Evolutionary conservation across 805 yeast genomes (phyloP).

Genomic region (Saccharomycopsis microspora): DNA sequence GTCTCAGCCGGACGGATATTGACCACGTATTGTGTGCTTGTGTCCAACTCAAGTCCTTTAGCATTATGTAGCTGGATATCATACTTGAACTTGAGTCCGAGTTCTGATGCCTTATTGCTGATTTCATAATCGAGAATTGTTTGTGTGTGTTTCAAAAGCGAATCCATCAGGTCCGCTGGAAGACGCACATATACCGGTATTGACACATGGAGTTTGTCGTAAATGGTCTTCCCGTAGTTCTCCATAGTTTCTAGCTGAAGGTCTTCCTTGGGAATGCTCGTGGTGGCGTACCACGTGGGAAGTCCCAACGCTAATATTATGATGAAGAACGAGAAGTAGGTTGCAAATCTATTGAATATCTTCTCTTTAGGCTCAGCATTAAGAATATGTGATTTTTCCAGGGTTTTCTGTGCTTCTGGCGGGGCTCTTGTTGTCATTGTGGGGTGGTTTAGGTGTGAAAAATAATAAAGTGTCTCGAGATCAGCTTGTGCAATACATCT

Average conservation of each 20-base stretch:
- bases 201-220: slow-evolving; percentile 20
- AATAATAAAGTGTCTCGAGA: too few relatives aligned
- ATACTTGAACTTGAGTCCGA: slow-evolving; percentile 21
- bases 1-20: slow-evolving; percentile 22
- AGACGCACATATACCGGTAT: slow-evolving; percentile 35
- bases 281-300: slow-evolving; percentile 51
- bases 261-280: slow-evolving; percentile 50
- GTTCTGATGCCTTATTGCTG: slow-evolving; percentile 16
- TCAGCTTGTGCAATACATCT: too few relatives aligned
- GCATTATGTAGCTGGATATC: slow-evolving; percentile 18
- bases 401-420: too few relatives aligned
- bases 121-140: slow-evolving; percentile 17
- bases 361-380: slow-evolving; percentile 10
- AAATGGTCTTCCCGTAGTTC: slow-evolving; percentile 22
- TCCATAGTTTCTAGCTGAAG: slow-evolving; percentile 38
- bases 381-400: neutral
- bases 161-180: slow-evolving; percentile 24
- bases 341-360: slow-evolving; percentile 14
- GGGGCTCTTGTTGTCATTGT: too few relatives aligned
- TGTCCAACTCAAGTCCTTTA: slow-evolving; percentile 4
- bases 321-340: slow-evolving; percentile 20
- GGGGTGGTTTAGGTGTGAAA: too few relatives aligned
- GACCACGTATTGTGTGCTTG: slow-evolving; percentile 25
- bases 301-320: slow-evolving; percentile 32
- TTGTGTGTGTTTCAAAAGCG: slow-evolving; percentile 27